A percentile compares a stretch with the other conserved stretches of the same genome.
Conservation (phyloP, 2,329 filamentous ascomycete species). For the Trichoderma semiorbis region DNA sequence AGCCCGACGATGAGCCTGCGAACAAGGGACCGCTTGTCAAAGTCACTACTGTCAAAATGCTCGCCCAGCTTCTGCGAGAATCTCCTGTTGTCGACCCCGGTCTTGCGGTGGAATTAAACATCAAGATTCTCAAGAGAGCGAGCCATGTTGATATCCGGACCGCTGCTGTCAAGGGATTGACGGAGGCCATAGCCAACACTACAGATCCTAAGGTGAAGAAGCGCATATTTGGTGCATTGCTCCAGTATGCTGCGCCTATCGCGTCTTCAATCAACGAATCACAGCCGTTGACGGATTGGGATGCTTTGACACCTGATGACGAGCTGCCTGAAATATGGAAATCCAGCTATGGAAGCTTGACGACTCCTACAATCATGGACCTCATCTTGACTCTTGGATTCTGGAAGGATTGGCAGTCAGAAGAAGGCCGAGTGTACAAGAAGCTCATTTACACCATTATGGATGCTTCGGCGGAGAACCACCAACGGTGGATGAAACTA, state of each 20-base stretch:
- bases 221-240: background rate
- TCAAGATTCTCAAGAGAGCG: constrained; percentile 28
- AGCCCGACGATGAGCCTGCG: background rate
- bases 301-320: background rate
- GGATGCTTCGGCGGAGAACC: constrained; percentile 28
- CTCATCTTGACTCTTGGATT: background rate
- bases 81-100: constrained; percentile 27
- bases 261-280: constrained; percentile 8
- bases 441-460: constrained; percentile 16
- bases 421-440: background rate
- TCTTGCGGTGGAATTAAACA: constrained; percentile 29
- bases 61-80: constrained; percentile 33
- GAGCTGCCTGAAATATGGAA: background rate
- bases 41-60: constrained; percentile 37
- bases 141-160: constrained; percentile 33
- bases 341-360: background rate
- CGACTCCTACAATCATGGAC: background rate
- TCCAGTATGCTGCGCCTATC: background rate
- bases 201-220: constrained; percentile 7
- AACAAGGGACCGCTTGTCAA: constrained; percentile 28
- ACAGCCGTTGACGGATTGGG: background rate
- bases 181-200: constrained; percentile 23
- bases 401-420: background rate
- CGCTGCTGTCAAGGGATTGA: constrained; percentile 29
- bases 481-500: constrained; percentile 31